Evolutionary conservation across 2,329 filamentous ascomycete species (phyloP).

Genomic region (Pseudogymnoascus sp.): DNA sequence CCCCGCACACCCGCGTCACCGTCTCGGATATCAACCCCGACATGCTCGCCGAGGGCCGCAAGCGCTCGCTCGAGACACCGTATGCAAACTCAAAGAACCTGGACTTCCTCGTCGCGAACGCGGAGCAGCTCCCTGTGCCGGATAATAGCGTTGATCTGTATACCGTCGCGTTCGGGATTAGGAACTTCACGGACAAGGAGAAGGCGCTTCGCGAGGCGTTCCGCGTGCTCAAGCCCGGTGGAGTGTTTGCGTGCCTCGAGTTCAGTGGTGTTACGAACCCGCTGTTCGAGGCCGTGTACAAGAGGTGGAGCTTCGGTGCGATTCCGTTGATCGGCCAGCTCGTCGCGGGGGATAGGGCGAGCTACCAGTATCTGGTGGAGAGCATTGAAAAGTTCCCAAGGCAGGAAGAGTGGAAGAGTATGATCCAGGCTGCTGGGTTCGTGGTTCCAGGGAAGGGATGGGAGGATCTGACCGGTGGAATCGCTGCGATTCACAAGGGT

Average conservation of each 20-base stretch:
- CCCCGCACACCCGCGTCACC: constrained; percentile 73
- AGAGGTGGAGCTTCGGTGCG: constrained; percentile 89
- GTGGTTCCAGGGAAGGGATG: constrained; percentile 73
- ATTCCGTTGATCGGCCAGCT: constrained; percentile 94
- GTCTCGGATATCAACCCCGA: constrained; percentile 93
- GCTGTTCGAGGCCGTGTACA: constrained; percentile 78
- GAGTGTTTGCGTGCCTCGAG: constrained; percentile 92
- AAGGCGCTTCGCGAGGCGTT: constrained; percentile 74
- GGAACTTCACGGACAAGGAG: constrained; percentile 92
- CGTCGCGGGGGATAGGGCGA: constrained; percentile 87
- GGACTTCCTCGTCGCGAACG: constrained; percentile 82
- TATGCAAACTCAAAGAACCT: constrained; percentile 48
- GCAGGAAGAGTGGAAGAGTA: constrained; percentile 73
- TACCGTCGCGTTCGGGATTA: constrained; percentile 94
- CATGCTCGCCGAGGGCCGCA: constrained; percentile 83
- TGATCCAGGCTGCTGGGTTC: constrained; percentile 82
- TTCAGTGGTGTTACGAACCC: constrained; percentile 73
- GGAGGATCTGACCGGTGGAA: constrained; percentile 84
- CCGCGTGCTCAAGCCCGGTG: constrained; percentile 85
- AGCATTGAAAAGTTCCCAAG: constrained; percentile 90
- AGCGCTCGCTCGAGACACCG: constrained; percentile 57
- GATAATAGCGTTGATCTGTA: constrained; percentile 80
- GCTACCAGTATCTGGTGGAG: constrained; percentile 97
- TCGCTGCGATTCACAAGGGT: constrained; percentile 94
- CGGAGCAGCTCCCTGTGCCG: constrained; percentile 65